These are phyloP conservation scores for Suhomyces faveliae DNA, from an alignment of 805 yeast genomes.

Conservation along the genomic window DNA sequence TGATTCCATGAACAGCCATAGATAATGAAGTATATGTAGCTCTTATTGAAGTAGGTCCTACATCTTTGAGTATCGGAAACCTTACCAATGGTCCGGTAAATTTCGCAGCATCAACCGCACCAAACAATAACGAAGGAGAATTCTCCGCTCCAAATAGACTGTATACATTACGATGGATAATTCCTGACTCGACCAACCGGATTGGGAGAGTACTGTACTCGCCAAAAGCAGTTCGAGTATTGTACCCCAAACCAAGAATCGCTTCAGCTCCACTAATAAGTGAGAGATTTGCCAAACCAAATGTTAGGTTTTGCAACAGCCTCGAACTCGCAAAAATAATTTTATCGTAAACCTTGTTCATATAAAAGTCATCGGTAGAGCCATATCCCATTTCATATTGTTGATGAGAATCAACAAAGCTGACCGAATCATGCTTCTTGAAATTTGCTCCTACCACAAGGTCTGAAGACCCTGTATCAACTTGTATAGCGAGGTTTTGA, in stretches of 20 bases:
- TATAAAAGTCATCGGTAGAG: slow-evolving; percentile 4
- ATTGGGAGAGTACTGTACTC: slow-evolving; percentile 16
- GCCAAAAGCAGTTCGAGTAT: slow-evolving; percentile 9
- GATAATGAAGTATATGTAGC: slow-evolving; percentile 10
- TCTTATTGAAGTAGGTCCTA: slow-evolving; percentile 11
- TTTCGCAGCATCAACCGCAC: slow-evolving; percentile 32
- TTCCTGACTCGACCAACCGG: slow-evolving; percentile 12
- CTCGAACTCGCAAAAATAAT: slow-evolving; percentile 3
- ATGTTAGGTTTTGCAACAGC: slow-evolving; percentile 6
- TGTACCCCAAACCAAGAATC: slow-evolving; percentile 19
- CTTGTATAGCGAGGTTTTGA: slow-evolving; percentile 8
- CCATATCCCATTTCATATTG: slow-evolving; percentile 3
- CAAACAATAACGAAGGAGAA: slow-evolving; percentile 24
- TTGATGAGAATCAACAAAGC: slow-evolving; percentile 2
- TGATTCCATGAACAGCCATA: slow-evolving; percentile 13
- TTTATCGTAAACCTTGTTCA: slow-evolving; percentile 3
- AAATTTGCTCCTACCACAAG: slow-evolving; percentile 4
- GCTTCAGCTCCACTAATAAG: slow-evolving; percentile 8
- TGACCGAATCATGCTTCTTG: background rate
- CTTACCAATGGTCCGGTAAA: slow-evolving; percentile 22
- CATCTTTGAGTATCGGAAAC: slow-evolving; percentile 12
- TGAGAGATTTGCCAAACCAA: slow-evolving; percentile 9
- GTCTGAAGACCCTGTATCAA: slow-evolving; percentile 14
- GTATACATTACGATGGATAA: slow-evolving; percentile 10
- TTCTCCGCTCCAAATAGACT: slow-evolving; percentile 12